phyloP scores from a whole-genome alignment of 768 basidiomycete species.

The Exsudoporus frostii region DNA sequence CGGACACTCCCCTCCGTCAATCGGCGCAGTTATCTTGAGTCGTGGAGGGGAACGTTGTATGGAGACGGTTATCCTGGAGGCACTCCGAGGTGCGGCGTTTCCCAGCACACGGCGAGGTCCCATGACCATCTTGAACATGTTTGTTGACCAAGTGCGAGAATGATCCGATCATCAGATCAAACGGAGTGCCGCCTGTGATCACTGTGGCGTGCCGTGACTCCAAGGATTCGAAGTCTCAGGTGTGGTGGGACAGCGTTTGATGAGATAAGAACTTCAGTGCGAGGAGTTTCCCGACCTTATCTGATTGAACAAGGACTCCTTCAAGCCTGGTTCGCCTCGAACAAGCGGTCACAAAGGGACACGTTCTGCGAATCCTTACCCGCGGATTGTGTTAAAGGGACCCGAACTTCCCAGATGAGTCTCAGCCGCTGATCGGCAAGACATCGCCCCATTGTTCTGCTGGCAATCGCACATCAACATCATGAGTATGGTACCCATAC shows the following conservation, averaged over 20 bases:
- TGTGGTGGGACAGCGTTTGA: background rate
- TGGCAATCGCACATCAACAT: background rate
- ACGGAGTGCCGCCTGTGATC: background rate
- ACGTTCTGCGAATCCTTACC: background rate
- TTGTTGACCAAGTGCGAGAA: background rate
- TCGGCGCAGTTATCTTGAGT: background rate
- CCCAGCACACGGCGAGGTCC: slow-evolving; percentile 1
- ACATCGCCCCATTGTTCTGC: background rate
- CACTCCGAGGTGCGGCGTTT: background rate
- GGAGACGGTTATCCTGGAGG: background rate
- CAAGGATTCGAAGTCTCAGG: background rate
- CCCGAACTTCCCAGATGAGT: too few relatives aligned
- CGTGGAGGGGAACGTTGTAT: too few relatives aligned
- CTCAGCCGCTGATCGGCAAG: background rate
- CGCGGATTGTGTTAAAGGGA: background rate
- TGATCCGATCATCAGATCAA: slow-evolving; percentile 1
- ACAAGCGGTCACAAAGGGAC: background rate
- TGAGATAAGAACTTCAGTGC: background rate
- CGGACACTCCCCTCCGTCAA: background rate
- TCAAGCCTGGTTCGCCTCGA: background rate
- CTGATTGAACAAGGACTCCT: background rate
- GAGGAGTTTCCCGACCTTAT: background rate
- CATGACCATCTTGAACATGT: background rate
- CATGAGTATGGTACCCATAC: background rate
- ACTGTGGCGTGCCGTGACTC: background rate